These are phyloP conservation scores for Claviceps capensis DNA, from an alignment of 2,329 filamentous ascomycete species.

Conservation along the genomic window DNA sequence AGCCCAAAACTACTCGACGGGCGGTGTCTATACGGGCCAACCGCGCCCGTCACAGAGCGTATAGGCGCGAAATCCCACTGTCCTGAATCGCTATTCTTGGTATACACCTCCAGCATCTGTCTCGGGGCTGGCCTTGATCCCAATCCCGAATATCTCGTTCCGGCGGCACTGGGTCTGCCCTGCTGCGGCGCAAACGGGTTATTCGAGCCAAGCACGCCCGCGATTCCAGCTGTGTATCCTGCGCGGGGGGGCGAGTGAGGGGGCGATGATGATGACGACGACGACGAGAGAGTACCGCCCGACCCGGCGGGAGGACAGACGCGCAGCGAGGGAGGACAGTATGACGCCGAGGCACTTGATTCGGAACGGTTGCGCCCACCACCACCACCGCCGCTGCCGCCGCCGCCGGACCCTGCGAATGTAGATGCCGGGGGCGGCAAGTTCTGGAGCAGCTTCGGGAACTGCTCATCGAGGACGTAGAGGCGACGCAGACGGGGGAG, in stretches of 20 bases:
- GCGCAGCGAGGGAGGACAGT: conserved; percentile 6
- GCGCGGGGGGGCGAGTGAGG: too few relatives aligned
- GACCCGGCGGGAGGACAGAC: conserved; percentile 6
- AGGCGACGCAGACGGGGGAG: conserved; percentile 62
- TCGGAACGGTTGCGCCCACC: conserved; percentile 18
- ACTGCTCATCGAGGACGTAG: conserved; percentile 74
- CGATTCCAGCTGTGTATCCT: too few relatives aligned
- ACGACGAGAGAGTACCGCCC: too few relatives aligned
- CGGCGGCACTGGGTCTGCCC: conserved; percentile 4
- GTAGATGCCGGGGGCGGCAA: conserved; percentile 49
- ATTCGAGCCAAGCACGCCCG: conserved; percentile 29
- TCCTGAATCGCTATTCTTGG: conserved; percentile 43
- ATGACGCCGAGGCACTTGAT: conserved; percentile 15
- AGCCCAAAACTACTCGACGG: conserved; percentile 45
- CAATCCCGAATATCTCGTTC: conserved; percentile 10
- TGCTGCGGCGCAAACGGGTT: conserved; percentile 37
- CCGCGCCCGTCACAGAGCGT: conserved; percentile 16
- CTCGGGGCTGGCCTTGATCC: conserved; percentile 12
- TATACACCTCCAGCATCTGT: conserved; percentile 45
- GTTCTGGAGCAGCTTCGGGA: conserved; percentile 63
- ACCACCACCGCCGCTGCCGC: conserved; percentile 12
- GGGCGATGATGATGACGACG: too few relatives aligned
- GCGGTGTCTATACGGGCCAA: conserved; percentile 18
- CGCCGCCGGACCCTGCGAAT: conserved; percentile 50
- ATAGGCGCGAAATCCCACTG: conserved; percentile 46